phyloP scores from a whole-genome alignment of 2,329 filamentous ascomycete genomes.

The Basipetospora chlamydospora region DNA sequence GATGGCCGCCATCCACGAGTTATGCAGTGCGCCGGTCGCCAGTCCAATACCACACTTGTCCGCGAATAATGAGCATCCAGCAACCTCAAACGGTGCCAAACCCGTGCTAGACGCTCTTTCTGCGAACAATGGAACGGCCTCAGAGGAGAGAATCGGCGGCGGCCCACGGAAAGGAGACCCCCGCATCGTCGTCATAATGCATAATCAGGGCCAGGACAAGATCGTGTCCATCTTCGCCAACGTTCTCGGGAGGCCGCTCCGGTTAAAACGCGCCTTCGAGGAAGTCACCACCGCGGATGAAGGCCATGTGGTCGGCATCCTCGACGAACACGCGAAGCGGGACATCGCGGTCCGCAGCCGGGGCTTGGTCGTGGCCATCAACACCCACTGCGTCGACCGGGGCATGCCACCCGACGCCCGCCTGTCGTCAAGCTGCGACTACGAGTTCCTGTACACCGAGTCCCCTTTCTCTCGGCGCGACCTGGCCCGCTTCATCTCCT shows the following conservation, averaged over 20 bases:
- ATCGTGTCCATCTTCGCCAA: constrained; percentile 66
- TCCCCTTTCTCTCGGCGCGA: constrained; percentile 60
- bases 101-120: background rate
- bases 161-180: constrained; percentile 35
- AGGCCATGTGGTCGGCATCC: constrained; percentile 54
- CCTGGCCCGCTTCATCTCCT: constrained; percentile 63
- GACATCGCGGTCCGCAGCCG: constrained; percentile 45
- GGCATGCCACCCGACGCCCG: constrained; percentile 53
- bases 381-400: constrained; percentile 60
- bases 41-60: too few species aligned
- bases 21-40: too few species aligned
- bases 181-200: constrained; percentile 51
- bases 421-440: constrained; percentile 59
- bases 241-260: constrained; percentile 60
- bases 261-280: constrained; percentile 10
- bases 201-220: constrained; percentile 54
- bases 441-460: constrained; percentile 73
- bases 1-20: too few species aligned
- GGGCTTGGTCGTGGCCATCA: constrained; percentile 51
- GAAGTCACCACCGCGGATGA: constrained; percentile 38
- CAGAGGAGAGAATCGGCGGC: constrained; percentile 2
- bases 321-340: constrained; percentile 37
- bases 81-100: background rate
- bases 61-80: too few species aligned
- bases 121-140: background rate